Evolutionary conservation across 345 rosid species (phyloP).

Genomic region (Gossypioides kirkii): DNA sequence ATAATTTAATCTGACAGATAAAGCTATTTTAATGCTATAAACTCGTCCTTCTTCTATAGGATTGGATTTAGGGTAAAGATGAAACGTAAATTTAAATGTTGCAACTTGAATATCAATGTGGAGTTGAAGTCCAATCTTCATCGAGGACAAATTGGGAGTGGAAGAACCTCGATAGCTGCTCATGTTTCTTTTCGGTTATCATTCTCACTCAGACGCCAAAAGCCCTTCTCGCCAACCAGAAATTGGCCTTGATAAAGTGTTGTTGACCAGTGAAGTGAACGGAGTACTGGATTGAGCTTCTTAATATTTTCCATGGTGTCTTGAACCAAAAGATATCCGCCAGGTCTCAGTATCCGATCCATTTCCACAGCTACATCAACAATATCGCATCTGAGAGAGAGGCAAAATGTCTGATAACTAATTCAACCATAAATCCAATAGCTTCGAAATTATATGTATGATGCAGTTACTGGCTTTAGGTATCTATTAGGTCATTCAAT

Average conservation of each 20-base stretch:
- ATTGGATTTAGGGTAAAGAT: not conserved
- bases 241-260: constrained; percentile 52
- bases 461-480: not conserved
- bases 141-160: not conserved
- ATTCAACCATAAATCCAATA: not conserved
- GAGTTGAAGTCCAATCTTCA: not conserved
- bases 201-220: constrained; percentile 59
- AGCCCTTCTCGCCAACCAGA: constrained; percentile 65
- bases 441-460: not conserved
- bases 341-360: constrained; percentile 77
- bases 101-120: not conserved
- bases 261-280: constrained; percentile 67
- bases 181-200: constrained; percentile 1
- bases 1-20: not conserved
- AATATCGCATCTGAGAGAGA: constrained; percentile 55
- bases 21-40: not conserved
- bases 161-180: not conserved
- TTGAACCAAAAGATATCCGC: constrained; percentile 72
- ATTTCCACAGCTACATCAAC: constrained; percentile 57
- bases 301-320: constrained; percentile 51
- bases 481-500: not conserved
- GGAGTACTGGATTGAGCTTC: constrained; percentile 45
- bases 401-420: constrained; percentile 3
- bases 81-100: not conserved
- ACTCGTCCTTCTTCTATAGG: not conserved